Evolutionary conservation across 306 rosid species (phyloP), one percentile per base, ranked within the genome.

Genomic region (Luffa aegyptiaca): DNA sequence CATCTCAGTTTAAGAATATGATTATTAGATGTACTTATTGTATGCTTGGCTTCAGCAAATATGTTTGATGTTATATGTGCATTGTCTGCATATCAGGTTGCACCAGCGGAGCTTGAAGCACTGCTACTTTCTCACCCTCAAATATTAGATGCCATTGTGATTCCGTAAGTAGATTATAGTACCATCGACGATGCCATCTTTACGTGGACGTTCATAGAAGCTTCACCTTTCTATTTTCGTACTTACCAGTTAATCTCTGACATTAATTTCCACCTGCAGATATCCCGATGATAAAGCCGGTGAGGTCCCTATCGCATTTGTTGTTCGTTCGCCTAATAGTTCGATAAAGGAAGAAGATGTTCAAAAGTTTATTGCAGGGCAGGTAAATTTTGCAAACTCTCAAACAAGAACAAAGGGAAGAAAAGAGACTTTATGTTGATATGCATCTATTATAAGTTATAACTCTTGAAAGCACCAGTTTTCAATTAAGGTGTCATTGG

Each of bases 81-180:
- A 48, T 72, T 48, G 42, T 8, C 56, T 53, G 52, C 58, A 66
- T 71, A 42, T 73, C 45, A 88, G 88, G 89, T 88, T 46, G 89
- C 89, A 8, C 91, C 88, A 1, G 88, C 89, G 6, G 89, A 88
- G 82, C 84, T 88, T 36, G 91, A 88, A 82, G 91, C 86, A 41
- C 81, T 86, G 46, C 77, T 88, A 0, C 59, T 84, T 82, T 82
- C 86, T 66, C 91, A 84, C 79, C 79, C 85, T 20, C 84, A 88
- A 79, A 81, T 86, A 55, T 20, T 68, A 52, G 89, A 88, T 78
- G 87, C 91, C 5, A 84, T 79, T 37, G 89, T 88, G 62, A 76
- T 88, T 45, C 89, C 89, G 89, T 86, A 76, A 84, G 91, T 82
- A 48, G 58, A 46, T 17, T 44, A 70, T 10, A 18, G 53, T 10